phyloP scores from a whole-genome alignment of 306 rosid species.

The Vicia faba region DNA sequence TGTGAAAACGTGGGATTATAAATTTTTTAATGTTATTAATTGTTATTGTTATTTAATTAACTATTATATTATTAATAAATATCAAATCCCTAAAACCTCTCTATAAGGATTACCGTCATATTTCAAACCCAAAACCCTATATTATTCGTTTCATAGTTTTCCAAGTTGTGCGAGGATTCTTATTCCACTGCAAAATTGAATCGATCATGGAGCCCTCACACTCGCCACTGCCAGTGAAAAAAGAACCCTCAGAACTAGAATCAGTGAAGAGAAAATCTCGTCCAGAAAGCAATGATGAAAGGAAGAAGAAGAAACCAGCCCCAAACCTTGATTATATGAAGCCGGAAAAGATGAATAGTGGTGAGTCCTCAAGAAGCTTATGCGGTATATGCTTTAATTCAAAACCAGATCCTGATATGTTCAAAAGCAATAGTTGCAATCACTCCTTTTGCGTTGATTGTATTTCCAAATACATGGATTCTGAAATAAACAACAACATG shows the following conservation, averaged over 20 bases:
- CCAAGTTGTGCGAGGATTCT: too few species aligned
- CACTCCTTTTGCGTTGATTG: conserved; percentile 10
- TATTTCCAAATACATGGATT: background rate
- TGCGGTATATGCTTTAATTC: conserved; percentile 30
- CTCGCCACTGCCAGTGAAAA: background rate
- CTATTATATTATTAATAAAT: too few species aligned
- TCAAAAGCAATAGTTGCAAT: conserved; percentile 4
- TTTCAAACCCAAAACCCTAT: too few species aligned
- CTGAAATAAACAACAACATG: background rate
- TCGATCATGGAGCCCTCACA: background rate
- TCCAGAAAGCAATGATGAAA: background rate
- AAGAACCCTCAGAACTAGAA: too few species aligned
- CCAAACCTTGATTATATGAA: background rate
- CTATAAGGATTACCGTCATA: too few species aligned
- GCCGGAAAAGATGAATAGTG: background rate
- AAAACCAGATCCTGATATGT: background rate
- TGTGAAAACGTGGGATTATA: too few species aligned
- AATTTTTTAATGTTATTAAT: too few species aligned
- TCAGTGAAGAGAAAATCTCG: background rate
- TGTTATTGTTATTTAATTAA: too few species aligned
- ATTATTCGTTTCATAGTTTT: too few species aligned
- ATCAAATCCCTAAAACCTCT: too few species aligned
- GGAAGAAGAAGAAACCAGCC: background rate
- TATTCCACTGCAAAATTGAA: background rate
- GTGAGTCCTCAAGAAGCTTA: background rate